Percentiles rank a stretch among this genome's conserved stretches.
Conservation (phyloP, 2,329 filamentous ascomycete species). For the Diaporthe sp. region DNA sequence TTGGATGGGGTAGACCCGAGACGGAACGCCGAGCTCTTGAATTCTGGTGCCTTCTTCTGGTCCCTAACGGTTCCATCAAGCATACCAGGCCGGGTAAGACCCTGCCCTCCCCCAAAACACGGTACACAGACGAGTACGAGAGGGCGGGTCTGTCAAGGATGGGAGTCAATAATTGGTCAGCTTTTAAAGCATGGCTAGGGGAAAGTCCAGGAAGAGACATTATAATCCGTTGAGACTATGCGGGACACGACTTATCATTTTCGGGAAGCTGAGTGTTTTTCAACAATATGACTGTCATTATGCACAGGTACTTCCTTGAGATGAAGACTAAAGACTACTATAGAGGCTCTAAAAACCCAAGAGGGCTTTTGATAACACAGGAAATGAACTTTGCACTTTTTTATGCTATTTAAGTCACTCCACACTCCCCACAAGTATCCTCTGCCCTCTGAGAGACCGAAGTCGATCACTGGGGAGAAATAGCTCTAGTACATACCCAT, state of each 20-base stretch:
- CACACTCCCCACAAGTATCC: neutral
- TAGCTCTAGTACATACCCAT: neutral
- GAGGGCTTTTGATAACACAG: no score
- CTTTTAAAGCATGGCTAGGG: neutral
- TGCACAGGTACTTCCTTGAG: no score
- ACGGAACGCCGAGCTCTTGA: neutral
- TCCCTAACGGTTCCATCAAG: neutral
- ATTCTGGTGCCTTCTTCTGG: neutral
- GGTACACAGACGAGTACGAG: neutral
- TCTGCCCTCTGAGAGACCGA: neutral
- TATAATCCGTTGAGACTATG: neutral
- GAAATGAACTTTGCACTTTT: no score
- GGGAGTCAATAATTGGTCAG: neutral
- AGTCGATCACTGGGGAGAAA: neutral
- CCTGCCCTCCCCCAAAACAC: neutral
- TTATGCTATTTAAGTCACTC: no score
- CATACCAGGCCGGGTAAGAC: neutral
- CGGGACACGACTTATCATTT: no score
- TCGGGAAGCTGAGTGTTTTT: no score
- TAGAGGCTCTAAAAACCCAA: no score
- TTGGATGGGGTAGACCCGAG: no score
- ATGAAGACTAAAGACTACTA: no score
- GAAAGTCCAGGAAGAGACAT: neutral
- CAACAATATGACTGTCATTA: no score
- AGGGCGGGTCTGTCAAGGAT: neutral